Base-by-base conservation (phyloP, 805 yeast genomes). In the Wickerhamiella kurtzmanii region DNA sequence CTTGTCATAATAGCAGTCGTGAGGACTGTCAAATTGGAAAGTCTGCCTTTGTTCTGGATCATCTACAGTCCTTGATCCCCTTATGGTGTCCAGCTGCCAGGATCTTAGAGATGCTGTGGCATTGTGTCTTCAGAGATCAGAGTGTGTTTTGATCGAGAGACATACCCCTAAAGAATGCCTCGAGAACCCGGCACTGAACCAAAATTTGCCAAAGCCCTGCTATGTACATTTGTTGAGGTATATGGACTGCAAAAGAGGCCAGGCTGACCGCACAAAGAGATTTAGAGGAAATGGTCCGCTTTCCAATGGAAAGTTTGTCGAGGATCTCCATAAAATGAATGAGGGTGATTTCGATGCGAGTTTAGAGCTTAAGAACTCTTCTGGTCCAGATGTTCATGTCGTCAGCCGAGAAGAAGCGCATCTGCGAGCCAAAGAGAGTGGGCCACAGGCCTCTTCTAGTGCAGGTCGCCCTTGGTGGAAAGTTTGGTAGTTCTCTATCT, bases 61-160 rank as follows among this genome's bases (percentile, higher is more conserved):
- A n/a, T n/a, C n/a, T 9, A 5, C 35, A 37, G n/a, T 9, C 17
- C 20, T 9, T n/a, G 9, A n/a, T 11, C 11, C n/a, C 20, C 17
- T 11, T 28, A 56, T 56, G 60, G 60, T 56, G 2, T 50, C 58
- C 15, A 87, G 95, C 71, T 89, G 98, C 64, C 81, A 83, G 59
- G 98, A 89, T 64, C 94, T 89, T 61, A 77, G 88, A 59, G 86
- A 77, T 56, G 95, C 94, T n/a, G 84, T 92, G 48, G 97, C 97
- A 8, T 79, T 89, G 18, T 89, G 98, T 62, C 72, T 89, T 43
- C 98, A 89, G 63, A 75, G 96, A 59, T 87, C 96, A 3, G 97
- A 97, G 15, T 89, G 98, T 64, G 98, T 89, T 44, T 72, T 89
- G 68, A 74, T 89, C 19, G 84, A 92, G 51, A 73, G 98, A 53